Percentiles rank a stretch among this genome's conserved stretches.
phyloP scores from a whole-genome alignment of 371 early-diverging fungal genomes.

The Funneliformis caledonium region DNA sequence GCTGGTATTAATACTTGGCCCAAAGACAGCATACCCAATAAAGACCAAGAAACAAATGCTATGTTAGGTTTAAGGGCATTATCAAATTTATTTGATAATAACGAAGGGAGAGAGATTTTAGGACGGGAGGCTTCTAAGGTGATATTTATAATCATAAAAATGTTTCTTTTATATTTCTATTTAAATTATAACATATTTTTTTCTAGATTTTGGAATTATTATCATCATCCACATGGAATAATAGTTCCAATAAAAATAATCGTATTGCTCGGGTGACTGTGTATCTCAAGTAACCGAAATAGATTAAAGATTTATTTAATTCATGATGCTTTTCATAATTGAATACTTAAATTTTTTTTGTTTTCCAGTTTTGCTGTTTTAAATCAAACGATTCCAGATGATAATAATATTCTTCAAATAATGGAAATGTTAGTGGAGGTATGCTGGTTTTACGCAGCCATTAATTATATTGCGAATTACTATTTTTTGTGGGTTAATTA shows the following conservation, averaged over 20 bases:
- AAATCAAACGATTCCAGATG: slow-evolving; percentile 19
- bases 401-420: slow-evolving; percentile 29
- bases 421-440: slow-evolving; percentile 34
- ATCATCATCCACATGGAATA: slow-evolving; percentile 19
- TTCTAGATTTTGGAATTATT: slow-evolving; percentile 33
- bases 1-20: slow-evolving; percentile 40
- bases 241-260: slow-evolving; percentile 23
- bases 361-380: slow-evolving; percentile 27
- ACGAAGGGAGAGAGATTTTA: slow-evolving; percentile 19
- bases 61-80: slow-evolving; percentile 48
- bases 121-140: slow-evolving; percentile 18
- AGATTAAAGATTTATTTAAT: not conserved
- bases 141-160: not conserved
- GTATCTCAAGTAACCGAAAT: slow-evolving; percentile 30
- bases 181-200: not conserved
- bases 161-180: too few relatives aligned
- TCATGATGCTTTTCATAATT: not conserved
- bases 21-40: slow-evolving; percentile 24
- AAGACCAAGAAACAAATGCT: slow-evolving; percentile 46
- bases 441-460: not conserved
- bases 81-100: slow-evolving; percentile 47
- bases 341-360: not conserved
- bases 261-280: slow-evolving; percentile 27
- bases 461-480: not conserved
- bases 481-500: not conserved